Evolutionary conservation across 257 asterid genomes (phyloP), one percentile per base, ranked within the genome.

Genomic region (Eustoma russellianum): DNA sequence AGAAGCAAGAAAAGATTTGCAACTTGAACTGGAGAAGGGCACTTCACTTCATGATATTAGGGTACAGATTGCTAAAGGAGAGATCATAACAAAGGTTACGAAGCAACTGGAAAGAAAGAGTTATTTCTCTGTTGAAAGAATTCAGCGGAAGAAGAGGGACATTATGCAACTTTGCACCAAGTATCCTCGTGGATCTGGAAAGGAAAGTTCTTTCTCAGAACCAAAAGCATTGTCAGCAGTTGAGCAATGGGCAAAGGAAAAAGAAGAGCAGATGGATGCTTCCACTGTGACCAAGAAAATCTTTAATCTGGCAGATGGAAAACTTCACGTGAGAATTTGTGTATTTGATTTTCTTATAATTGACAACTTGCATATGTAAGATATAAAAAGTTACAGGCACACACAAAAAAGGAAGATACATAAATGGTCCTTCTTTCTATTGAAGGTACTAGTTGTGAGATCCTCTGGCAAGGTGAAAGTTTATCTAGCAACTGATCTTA

Each of bases 141-240:
- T 88, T 66, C 97, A 83, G 72, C 83, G 97, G 66, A 88, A 83
- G 93, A 76, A 85, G 60, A 77, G 97, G 70, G 95, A 92, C 64
- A 44, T 72, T 17, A 66, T 66, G 78, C 75, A 78, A 17, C 73
- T 92, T 70, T 70, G 81, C 65, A 73, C 72, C 52, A 85, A 85
- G 75, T 65, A 70, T 75, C 59, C 73, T 62, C 59, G 79, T 52
- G 65, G 57, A 47, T 54, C 78, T 48, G 14, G 66, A 43, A 75
- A 70, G 68, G 80, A 68, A 62, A 62, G 59, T 34, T 54, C 63
- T 17, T 62, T 80, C 50, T 60, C 75, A 54, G 86, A 59, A 66
- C 78, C 85, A 50, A 57, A 65, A 56, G 73, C 62, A 15, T 77
- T 85, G 38, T 85, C 97, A 59, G 72, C 71, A 52, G 43, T 85